Conservation (phyloP, 2,329 filamentous ascomycete genomes). For the Exophiala mesophila region DNA sequence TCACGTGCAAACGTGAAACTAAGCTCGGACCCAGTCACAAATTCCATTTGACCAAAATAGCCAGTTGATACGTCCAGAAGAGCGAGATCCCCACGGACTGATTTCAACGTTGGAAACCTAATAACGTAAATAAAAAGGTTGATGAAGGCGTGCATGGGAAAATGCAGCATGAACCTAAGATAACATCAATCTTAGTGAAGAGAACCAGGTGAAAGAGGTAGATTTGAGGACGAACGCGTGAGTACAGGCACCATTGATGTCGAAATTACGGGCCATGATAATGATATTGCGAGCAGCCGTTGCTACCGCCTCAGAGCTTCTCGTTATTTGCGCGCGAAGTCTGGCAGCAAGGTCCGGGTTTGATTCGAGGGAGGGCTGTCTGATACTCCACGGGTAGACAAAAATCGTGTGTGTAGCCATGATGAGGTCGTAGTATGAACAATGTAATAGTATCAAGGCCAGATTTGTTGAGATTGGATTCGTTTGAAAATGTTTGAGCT, state of each 20-base stretch:
- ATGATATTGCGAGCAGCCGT: not conserved
- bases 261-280: not conserved
- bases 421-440: not conserved
- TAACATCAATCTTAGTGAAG: too few species aligned
- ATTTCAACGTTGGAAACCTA: not conserved
- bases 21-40: conserved; percentile 1
- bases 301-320: not conserved
- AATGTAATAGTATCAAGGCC: not conserved
- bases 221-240: not conserved
- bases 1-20: not conserved
- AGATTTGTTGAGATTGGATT: not conserved
- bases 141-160: conserved; percentile 1
- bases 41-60: not conserved
- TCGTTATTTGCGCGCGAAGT: not conserved
- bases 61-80: not conserved
- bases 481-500: not conserved
- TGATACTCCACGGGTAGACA: not conserved
- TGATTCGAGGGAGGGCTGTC: not conserved
- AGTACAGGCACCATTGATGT: not conserved
- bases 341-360: not conserved
- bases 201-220: too few species aligned
- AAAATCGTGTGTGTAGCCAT: not conserved
- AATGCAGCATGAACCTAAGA: conserved; percentile 7
- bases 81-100: not conserved
- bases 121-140: not conserved